A percentile compares a stretch with the other conserved stretches of the same genome.
These are phyloP conservation scores for Emericellopsis atlantica DNA, from an alignment of 2,329 filamentous ascomycete species.

Conservation along the genomic window DNA sequence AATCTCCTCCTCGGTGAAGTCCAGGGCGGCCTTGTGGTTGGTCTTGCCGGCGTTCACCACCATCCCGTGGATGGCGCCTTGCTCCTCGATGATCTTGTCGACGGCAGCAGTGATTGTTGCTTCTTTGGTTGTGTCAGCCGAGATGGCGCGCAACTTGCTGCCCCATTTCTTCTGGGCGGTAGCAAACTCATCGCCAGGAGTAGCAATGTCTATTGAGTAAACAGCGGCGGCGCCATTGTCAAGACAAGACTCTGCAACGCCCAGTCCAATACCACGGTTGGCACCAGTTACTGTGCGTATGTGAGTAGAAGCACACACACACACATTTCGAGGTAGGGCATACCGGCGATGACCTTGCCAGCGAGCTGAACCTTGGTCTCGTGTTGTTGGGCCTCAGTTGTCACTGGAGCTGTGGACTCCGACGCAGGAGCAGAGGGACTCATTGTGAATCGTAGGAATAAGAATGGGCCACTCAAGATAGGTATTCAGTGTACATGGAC, in stretches of 20 bases:
- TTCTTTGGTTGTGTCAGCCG: conserved; percentile 33
- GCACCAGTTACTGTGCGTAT: background rate
- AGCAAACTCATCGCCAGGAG: conserved; percentile 6
- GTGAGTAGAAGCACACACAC: background rate
- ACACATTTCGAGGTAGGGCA: background rate
- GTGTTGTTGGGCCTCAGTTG: background rate
- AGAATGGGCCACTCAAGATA: no score
- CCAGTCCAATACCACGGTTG: conserved; percentile 2
- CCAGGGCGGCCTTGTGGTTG: conserved; percentile 35
- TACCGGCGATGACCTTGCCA: background rate
- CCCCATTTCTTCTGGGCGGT: conserved; percentile 16
- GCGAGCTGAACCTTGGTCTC: background rate
- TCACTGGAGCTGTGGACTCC: background rate
- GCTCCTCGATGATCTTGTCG: conserved; percentile 27
- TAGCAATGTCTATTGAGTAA: conserved; percentile 5
- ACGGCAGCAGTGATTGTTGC: conserved; percentile 27
- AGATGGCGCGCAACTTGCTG: conserved; percentile 22
- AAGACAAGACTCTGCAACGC: conserved; percentile 1
- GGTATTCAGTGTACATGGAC: no score
- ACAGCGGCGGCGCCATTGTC: conserved; percentile 10
- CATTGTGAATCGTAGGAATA: no score
- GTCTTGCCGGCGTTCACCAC: conserved; percentile 36
- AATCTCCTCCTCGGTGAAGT: conserved; percentile 17
- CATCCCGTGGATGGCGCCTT: conserved; percentile 32
- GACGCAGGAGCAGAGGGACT: no score